Base-by-base conservation (phyloP, 352 stramenopile genomes). In the Pelagophyceae sp. region DNA sequence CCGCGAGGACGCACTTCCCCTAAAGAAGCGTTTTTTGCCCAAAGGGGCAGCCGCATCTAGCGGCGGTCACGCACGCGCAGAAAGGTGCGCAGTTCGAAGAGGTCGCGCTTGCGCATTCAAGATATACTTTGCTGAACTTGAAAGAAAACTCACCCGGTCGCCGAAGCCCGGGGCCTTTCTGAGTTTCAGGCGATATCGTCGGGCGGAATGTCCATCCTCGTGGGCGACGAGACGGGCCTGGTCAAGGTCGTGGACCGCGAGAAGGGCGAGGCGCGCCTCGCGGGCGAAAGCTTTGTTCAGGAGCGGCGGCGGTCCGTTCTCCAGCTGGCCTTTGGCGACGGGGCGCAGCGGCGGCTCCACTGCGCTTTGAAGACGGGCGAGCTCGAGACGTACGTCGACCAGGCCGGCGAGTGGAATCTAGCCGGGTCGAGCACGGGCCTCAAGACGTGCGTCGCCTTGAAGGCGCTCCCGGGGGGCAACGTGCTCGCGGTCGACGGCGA, bases 181-280 rank as follows among this genome's bases (percentile, higher is more conserved):
- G n/a, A n/a, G n/a, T n/a, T n/a, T n/a, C n/a, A n/a, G n/a, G n/a
- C n/a, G n/a, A n/a, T n/a, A n/a, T n/a, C n/a, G n/a, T n/a, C n/a
- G n/a, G n/a, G n/a, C n/a, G n/a, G n/a, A n/a, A 92, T 78, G n/a
- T 5, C 5, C 37, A 84, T 93, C 77, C 69, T 93, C 27, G 83
- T 91, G 51, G 89, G 85, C 71, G 89, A 93, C 82, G 89, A 93
- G 81, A 92, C 87, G 0, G 89, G 89, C 15, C 76, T 93, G 77
- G 80, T 92, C 80, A 93, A 93, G 87, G 90, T 85, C 38, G 84
- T 92, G 35, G 85, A 86, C 82, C 82, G 92, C 1, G 87, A 93
- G 82, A 89, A 83, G 77, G 86, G 84, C 70, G 85, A 91, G 81
- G 85, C 89, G 84, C 81, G 2, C 51, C 77, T 90, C 64, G 85